Evolutionary conservation across 495 filamentous ascomycete genomes (phyloP), one percentile per base, ranked within the genome.

Genomic region (Staphylotrichum tortipilum): DNA sequence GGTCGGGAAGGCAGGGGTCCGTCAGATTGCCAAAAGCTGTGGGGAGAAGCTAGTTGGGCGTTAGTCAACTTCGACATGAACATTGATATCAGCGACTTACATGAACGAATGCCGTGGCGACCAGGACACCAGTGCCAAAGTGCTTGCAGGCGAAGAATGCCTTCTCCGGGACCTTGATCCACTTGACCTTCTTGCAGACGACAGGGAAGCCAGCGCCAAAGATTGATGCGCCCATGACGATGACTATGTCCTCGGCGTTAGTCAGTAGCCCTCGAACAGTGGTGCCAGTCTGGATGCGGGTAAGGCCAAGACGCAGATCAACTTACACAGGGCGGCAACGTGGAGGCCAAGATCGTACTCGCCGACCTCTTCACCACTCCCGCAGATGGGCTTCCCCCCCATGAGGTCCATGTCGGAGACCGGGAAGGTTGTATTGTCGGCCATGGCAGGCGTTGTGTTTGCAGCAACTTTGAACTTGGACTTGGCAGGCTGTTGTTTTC

Each of bases 101-200:
- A 65, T 86, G 83, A 18, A 85, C 71, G 49, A 85, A 85, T 9
- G 81, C 82, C 2, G 83, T 86, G 19, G 83, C 79, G 41, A 86
- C 66, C 40, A 86, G 75, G 26, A 85, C 78, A 19, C 83, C 83
- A 7, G 83, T 84, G 41, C 83, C 83, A 52, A 86, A 85, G 52
- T 86, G 82, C 53, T 76, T 76, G 58, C 72, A 73, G 45, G 70
- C 63, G 55, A 78, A 78, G 63, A 78, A 77, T 33, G 73, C 55
- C 62, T 69, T 75, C 9, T 63, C 55, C 7, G 75, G 75, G 24
- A 78, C 73, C 55, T 75, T 74, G 55, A 78, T 55, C 73, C 73
- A 77, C 15, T 55, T 70, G 44, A 77, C 61, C 58, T 76, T 77
- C 66, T 76, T 77, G 0, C 74, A 73, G 5, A 74, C 68, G 11